Evolutionary conservation across 768 basidiomycete genomes (phyloP).

Genomic region (Dacryopinax spathularia): DNA sequence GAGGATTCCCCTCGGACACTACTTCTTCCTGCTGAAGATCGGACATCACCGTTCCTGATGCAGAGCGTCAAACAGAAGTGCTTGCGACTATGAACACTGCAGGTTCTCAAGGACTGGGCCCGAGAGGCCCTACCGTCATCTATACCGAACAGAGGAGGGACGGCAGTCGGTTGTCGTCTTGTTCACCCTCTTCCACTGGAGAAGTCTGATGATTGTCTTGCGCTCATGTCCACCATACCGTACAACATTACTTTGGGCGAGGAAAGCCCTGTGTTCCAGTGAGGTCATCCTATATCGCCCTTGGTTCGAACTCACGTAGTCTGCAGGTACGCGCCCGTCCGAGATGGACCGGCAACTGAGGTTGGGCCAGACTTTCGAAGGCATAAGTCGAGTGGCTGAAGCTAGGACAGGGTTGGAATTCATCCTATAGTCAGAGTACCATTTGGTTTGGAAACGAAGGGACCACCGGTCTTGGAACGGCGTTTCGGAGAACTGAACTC

Average conservation of each 20-base stretch:
- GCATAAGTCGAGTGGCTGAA: too few relatives aligned
- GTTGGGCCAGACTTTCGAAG: background rate
- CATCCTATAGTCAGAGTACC: background rate
- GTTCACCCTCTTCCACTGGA: background rate
- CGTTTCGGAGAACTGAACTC: background rate
- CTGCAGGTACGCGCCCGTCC: background rate
- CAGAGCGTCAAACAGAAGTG: too few relatives aligned
- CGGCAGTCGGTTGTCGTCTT: too few relatives aligned
- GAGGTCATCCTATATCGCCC: background rate
- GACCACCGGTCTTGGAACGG: background rate
- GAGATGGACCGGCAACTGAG: background rate
- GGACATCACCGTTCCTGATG: too few relatives aligned
- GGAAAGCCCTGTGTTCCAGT: background rate
- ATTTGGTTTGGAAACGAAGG: background rate
- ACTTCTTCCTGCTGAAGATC: too few relatives aligned
- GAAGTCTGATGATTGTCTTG: background rate
- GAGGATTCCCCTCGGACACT: too few relatives aligned
- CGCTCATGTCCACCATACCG: background rate
- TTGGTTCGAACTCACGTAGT: background rate
- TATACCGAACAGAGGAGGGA: too few relatives aligned
- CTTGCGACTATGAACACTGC: too few relatives aligned
- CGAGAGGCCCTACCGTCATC: too few relatives aligned
- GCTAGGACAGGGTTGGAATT: conserved; percentile 2
- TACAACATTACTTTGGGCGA: background rate
- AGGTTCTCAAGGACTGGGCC: too few relatives aligned